These are phyloP conservation scores for Parastagonospora avenae DNA, from an alignment of 2,329 filamentous ascomycete genomes.

Conservation along the genomic window DNA sequence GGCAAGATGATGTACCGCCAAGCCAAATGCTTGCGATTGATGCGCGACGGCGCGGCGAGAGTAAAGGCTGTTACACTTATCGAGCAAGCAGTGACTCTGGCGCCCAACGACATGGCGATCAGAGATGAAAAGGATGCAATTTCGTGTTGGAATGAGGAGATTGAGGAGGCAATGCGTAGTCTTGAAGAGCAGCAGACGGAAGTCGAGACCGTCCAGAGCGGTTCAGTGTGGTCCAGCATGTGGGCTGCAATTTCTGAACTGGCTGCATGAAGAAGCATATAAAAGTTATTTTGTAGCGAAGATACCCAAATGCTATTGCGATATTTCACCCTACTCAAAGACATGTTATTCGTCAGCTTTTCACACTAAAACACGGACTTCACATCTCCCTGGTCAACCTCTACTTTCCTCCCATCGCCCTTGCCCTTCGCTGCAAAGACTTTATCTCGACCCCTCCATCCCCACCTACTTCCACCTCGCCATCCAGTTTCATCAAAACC, in stretches of 20 bases:
- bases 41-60: slow-evolving; percentile 11
- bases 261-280: background rate
- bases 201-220: background rate
- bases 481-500: too few species aligned
- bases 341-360: too few species aligned
- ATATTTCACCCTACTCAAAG: too few species aligned
- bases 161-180: slow-evolving; percentile 10
- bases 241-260: background rate
- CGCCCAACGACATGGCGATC: slow-evolving; percentile 23
- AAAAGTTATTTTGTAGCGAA: background rate
- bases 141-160: slow-evolving; percentile 19
- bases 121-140: slow-evolving; percentile 26
- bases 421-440: too few species aligned
- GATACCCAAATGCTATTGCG: background rate
- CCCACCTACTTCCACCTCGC: too few species aligned
- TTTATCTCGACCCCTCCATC: too few species aligned
- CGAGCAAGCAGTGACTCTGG: slow-evolving; percentile 22
- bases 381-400: background rate
- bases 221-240: background rate
- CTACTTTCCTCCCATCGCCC: too few species aligned
- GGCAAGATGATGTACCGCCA: slow-evolving; percentile 33
- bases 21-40: slow-evolving; percentile 25
- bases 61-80: slow-evolving; percentile 20
- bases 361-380: background rate
- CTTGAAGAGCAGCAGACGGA: background rate